These are phyloP conservation scores for Aspergillus sp. DNA, from an alignment of 2,329 filamentous ascomycete species.

Conservation along the genomic window DNA sequence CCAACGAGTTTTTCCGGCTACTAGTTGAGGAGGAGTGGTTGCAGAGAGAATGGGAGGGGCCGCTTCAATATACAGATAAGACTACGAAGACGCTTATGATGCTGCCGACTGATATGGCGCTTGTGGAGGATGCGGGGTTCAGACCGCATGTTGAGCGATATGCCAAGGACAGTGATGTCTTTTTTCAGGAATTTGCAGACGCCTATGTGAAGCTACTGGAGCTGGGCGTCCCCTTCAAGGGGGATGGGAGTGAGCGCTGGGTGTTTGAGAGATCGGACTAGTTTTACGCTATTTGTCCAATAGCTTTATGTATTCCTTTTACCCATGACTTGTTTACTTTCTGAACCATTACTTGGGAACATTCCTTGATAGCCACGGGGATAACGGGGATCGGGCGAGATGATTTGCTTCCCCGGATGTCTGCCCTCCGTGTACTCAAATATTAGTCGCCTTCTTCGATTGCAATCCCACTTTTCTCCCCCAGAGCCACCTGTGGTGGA, in stretches of 20 bases:
- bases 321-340: too few species aligned
- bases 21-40: conserved; percentile 91
- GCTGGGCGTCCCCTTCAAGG: conserved; percentile 86
- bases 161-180: conserved; percentile 84
- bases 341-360: too few species aligned
- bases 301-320: too few species aligned
- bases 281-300: not conserved
- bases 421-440: too few species aligned
- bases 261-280: conserved; percentile 65
- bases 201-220: conserved; percentile 85
- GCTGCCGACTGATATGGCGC: conserved; percentile 87
- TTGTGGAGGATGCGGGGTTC: conserved; percentile 88
- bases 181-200: conserved; percentile 89
- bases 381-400: too few species aligned
- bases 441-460: too few species aligned
- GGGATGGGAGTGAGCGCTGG: conserved; percentile 63
- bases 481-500: too few species aligned
- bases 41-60: conserved; percentile 88
- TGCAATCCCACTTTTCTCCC: too few species aligned
- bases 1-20: conserved; percentile 92
- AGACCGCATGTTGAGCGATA: conserved; percentile 80
- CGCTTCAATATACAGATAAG: conserved; percentile 88
- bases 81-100: conserved; percentile 91
- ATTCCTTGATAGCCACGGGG: too few species aligned
- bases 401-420: too few species aligned